phyloP scores from a whole-genome alignment of 495 filamentous ascomycete species.

The Pseudevernia furfuracea region DNA sequence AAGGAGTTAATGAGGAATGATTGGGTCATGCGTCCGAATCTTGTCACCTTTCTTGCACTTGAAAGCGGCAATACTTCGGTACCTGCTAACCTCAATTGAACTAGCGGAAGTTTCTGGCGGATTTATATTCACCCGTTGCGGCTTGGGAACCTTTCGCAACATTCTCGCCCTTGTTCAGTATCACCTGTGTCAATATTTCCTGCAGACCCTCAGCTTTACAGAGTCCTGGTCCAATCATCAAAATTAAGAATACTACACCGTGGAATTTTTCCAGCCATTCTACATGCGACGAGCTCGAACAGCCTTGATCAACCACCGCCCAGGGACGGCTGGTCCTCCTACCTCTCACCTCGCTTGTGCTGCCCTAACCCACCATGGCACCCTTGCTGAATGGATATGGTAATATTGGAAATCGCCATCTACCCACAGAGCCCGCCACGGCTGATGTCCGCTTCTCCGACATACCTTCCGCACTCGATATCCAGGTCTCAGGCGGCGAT shows the following conservation, averaged over 20 bases:
- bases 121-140: background rate
- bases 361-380: conserved; percentile 39
- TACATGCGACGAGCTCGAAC: background rate
- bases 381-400: conserved; percentile 46
- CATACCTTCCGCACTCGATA: conserved; percentile 81
- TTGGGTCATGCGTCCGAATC: background rate
- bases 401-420: conserved; percentile 46
- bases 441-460: conserved; percentile 66
- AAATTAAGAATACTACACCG: background rate
- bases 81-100: background rate
- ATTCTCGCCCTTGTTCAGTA: background rate
- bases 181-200: background rate
- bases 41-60: background rate
- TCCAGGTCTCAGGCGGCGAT: conserved; percentile 71
- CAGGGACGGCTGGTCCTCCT: conserved; percentile 1
- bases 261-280: background rate
- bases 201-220: background rate
- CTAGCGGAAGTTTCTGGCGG: background rate
- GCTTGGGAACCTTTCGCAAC: background rate
- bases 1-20: background rate
- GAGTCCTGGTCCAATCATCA: background rate
- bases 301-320: background rate
- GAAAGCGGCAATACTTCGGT: background rate
- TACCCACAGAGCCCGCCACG: conserved; percentile 23
- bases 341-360: conserved; percentile 4